phyloP scores from a whole-genome alignment of 1,139 yeast genomes.

The Eremothecium gossypii region DNA sequence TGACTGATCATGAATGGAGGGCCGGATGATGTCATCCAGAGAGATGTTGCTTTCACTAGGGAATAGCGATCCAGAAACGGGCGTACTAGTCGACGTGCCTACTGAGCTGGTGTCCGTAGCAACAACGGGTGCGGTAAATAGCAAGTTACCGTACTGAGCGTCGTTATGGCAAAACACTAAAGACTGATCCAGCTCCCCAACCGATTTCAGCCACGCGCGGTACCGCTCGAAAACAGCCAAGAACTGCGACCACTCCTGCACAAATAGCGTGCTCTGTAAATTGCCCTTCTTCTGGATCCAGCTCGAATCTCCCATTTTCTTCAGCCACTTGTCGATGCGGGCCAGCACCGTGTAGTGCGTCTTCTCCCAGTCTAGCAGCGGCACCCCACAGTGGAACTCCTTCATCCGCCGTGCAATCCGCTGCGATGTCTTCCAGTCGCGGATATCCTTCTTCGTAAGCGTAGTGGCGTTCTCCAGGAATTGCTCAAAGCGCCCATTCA shows the following conservation, averaged over 20 bases:
- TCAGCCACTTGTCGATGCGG: constrained; percentile 64
- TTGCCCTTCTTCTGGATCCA: constrained; percentile 26
- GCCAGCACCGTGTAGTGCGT: constrained; percentile 64
- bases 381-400: constrained; percentile 76
- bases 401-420: constrained; percentile 95
- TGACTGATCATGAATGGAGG: constrained; percentile 31
- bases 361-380: constrained; percentile 45
- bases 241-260: constrained; percentile 43
- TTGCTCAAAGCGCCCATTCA: constrained; percentile 89
- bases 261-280: constrained; percentile 39
- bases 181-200: constrained; percentile 38
- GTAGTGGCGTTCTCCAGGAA: constrained; percentile 64
- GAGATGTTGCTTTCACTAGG: constrained; percentile 29
- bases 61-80: constrained; percentile 18
- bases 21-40: constrained; percentile 31
- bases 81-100: constrained; percentile 27
- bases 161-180: constrained; percentile 88
- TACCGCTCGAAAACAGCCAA: constrained; percentile 41
- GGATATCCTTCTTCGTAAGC: constrained; percentile 59
- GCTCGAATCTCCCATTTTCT: constrained; percentile 40
- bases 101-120: constrained; percentile 26
- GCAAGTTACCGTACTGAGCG: constrained; percentile 88
- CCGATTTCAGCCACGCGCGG: constrained; percentile 50
- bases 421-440: constrained; percentile 66
- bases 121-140: constrained; percentile 36